Percentiles rank a stretch among this genome's conserved stretches.
Conservation (phyloP, 495 filamentous ascomycete species). For the Aeminium ludgeri region DNA sequence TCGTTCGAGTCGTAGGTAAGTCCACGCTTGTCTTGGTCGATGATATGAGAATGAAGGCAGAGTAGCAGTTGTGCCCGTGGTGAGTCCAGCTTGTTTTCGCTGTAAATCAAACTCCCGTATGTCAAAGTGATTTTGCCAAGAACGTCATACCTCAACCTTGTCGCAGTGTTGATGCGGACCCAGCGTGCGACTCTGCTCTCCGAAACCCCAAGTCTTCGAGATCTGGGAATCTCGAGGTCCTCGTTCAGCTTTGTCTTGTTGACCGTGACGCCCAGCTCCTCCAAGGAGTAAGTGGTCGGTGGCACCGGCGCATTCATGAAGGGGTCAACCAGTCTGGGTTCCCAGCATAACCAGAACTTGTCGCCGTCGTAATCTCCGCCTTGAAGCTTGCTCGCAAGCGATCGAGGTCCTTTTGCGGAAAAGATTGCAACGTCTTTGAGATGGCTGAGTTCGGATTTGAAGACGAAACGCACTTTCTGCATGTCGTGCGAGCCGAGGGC, state of each 20-base stretch:
- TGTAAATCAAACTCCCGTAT: slow-evolving; percentile 51
- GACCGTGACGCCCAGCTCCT: slow-evolving; percentile 42
- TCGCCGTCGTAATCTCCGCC: slow-evolving; percentile 96
- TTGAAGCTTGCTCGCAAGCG: slow-evolving; percentile 66
- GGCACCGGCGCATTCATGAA: slow-evolving; percentile 57
- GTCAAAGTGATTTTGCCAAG: slow-evolving; percentile 51
- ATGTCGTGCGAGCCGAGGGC: slow-evolving; percentile 71
- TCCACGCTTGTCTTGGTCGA: slow-evolving; percentile 70
- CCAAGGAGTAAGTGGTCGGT: slow-evolving; percentile 25
- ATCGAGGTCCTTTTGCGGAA: slow-evolving; percentile 45
- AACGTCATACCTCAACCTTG: slow-evolving; percentile 48
- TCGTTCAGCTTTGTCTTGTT: slow-evolving; percentile 35
- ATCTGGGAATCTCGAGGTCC: not conserved
- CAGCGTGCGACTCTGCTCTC: slow-evolving; percentile 25
- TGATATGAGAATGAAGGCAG: slow-evolving; percentile 56
- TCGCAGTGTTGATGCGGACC: slow-evolving; percentile 35
- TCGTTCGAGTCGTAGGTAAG: slow-evolving; percentile 18
- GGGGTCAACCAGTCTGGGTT: slow-evolving; percentile 49
- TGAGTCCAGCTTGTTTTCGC: slow-evolving; percentile 38
- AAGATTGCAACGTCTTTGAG: slow-evolving; percentile 82
- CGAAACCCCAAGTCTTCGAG: not conserved
- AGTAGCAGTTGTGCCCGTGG: slow-evolving; percentile 40
- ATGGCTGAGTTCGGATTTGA: slow-evolving; percentile 49
- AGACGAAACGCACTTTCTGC: slow-evolving; percentile 48
- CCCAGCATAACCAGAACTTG: slow-evolving; percentile 72